Evolutionary conservation across 208 protist genomes (phyloP).

Genomic region (Trichomonas tenax): DNA sequence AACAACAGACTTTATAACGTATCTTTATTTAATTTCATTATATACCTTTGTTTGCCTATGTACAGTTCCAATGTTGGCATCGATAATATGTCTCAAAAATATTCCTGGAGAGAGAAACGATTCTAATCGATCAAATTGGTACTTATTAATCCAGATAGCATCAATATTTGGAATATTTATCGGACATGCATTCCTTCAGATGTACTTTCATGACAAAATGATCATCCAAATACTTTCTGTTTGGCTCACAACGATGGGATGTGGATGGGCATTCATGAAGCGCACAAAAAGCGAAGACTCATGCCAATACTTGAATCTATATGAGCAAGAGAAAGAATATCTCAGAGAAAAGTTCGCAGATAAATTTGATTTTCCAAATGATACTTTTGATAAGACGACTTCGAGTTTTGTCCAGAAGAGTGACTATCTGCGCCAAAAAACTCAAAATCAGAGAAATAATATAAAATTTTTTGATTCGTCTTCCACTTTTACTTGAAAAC

Average conservation of each 20-base stretch:
- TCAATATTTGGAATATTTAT: neutral
- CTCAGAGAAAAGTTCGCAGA: neutral
- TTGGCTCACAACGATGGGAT: neutral
- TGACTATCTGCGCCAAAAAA: neutral
- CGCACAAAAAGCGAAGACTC: neutral
- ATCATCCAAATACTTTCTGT: neutral
- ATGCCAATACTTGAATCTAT: neutral
- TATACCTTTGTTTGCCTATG: neutral
- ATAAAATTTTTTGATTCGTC: neutral
- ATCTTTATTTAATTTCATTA: neutral
- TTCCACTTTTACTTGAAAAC: neutral
- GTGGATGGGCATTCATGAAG: neutral
- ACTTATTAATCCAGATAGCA: neutral
- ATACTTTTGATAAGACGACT: neutral
- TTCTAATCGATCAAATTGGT: neutral
- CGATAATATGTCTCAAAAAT: neutral
- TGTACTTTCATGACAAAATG: neutral
- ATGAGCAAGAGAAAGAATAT: neutral
- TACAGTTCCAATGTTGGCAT: neutral
- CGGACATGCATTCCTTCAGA: neutral
- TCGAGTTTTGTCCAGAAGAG: neutral
- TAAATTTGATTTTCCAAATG: neutral
- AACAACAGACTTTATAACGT: neutral
- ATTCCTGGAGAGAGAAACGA: neutral
- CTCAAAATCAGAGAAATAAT: neutral